A percentile compares a stretch with the other conserved stretches of the same genome.
Conservation (phyloP, 1,284 basidiomycete species). For the Quambalaria eucalypti region DNA sequence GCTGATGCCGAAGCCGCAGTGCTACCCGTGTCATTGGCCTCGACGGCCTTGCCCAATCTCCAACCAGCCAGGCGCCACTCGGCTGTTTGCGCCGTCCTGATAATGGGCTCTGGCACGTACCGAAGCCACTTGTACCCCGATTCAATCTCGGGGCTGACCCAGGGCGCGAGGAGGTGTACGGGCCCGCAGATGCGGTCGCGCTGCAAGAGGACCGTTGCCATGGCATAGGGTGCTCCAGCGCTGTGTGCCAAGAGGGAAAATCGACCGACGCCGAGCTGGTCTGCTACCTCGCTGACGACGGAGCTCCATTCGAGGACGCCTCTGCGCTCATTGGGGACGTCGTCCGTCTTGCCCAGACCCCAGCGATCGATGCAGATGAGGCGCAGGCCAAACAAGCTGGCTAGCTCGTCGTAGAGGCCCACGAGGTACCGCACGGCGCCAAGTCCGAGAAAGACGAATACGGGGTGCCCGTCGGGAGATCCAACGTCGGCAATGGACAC, state of each 20-base stretch:
- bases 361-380: slow-evolving; percentile 93
- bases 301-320: slow-evolving; percentile 83
- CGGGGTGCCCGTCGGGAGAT: slow-evolving; percentile 63
- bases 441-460: slow-evolving; percentile 82
- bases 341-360: slow-evolving; percentile 78
- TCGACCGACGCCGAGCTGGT: slow-evolving; percentile 64
- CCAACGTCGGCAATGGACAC: slow-evolving; percentile 90
- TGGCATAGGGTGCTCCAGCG: slow-evolving; percentile 89
- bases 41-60: slow-evolving; percentile 69
- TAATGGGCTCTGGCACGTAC: slow-evolving; percentile 82
- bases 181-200: slow-evolving; percentile 71
- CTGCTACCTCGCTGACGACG: slow-evolving; percentile 79
- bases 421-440: slow-evolving; percentile 90
- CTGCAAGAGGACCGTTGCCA: slow-evolving; percentile 67
- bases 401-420: slow-evolving; percentile 92
- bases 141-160: slow-evolving; percentile 76
- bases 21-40: background rate
- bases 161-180: slow-evolving; percentile 84
- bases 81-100: slow-evolving; percentile 89
- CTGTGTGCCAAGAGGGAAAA: slow-evolving; percentile 90
- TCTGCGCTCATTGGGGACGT: slow-evolving; percentile 58
- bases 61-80: slow-evolving; percentile 94
- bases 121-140: slow-evolving; percentile 91
- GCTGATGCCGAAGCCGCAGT: too few relatives aligned
- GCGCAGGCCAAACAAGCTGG: slow-evolving; percentile 70